These are phyloP conservation scores for Citrus hindsii DNA, from an alignment of 345 rosid species.

Conservation along the genomic window DNA sequence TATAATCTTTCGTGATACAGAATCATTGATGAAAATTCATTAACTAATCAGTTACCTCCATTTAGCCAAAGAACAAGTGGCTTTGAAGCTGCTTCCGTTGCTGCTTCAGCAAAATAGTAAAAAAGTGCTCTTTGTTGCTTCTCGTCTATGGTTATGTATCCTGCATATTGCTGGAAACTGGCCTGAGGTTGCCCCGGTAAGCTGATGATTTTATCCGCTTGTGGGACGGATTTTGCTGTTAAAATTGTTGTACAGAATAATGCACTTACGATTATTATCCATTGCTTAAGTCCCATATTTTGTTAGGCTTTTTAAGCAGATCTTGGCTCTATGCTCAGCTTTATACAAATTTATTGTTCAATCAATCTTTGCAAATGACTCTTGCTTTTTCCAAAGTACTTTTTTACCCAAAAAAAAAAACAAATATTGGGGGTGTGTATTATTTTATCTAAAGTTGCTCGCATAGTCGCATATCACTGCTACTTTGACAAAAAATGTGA, in stretches of 20 bases:
- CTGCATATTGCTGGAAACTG: constrained; percentile 35
- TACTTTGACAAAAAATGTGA: not conserved
- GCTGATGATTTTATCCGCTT: constrained; percentile 19
- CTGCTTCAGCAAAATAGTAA: constrained; percentile 52
- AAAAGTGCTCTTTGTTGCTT: constrained; percentile 32
- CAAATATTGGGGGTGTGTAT: not conserved
- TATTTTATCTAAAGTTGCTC: not conserved
- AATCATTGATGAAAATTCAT: not conserved
- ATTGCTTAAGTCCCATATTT: constrained; percentile 1
- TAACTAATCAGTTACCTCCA: constrained; percentile 28
- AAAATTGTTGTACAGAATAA: not conserved
- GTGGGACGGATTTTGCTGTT: not conserved
- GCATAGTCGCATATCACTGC: not conserved
- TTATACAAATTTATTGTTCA: not conserved
- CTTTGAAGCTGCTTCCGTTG: constrained; percentile 29
- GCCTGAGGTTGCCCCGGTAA: constrained; percentile 42
- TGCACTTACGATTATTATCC: not conserved
- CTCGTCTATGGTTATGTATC: constrained; percentile 33
- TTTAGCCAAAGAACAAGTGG: constrained; percentile 53
- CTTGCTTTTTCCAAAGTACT: not conserved
- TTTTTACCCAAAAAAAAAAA: not conserved
- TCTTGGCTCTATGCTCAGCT: not conserved
- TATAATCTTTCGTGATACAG: not conserved
- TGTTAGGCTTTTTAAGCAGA: not conserved
- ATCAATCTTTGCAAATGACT: not conserved